Evolutionary conservation across 2,329 filamentous ascomycete species (phyloP), one percentile per base, ranked within the genome.

Genomic region (Fusarium chlamydosporum): DNA sequence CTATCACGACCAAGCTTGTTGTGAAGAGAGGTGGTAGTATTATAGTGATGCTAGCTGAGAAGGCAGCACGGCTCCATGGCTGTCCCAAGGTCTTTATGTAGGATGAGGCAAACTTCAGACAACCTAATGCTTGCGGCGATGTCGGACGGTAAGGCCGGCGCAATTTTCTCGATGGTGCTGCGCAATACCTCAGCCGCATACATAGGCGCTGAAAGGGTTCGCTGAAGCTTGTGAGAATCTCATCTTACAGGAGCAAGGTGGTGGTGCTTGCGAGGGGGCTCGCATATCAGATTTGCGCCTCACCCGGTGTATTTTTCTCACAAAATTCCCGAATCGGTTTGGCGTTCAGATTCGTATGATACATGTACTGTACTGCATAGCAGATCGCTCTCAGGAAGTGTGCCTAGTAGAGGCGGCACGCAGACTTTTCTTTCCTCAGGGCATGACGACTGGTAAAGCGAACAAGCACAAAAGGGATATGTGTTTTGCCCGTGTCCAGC

Each of bases 131-230:
- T 38, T 59, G n/a, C 54, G 62, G 64, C 70, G 68, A 73, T 74
- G 62, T 73, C 58, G 68, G 68, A 73, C 67, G 72, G 72, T 64
- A 63, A 74, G 57, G 65, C 66, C 69, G 69, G 64, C 56, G 48
- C 55, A 61, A 63, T 58, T 68, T 58, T 61, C 57, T 53, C 56
- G 66, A 67, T 63, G 57, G 70, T 70, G 59, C 56, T 47, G 59
- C 54, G 37, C 56, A 67, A 56, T 65, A 52, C 52, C 47, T 68
- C 41, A 58, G 50, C 52, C 43, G 52, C 43, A 51, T 47, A 43
- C 53, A 59, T 61, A 53, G 61, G 65, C 56, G 48, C 47, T 73
- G 61, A 48, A 50, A 53, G 55, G 54, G 48, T 45, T 53, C 48
- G 55, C 61, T 50, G 62, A 50, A 71, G 58, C 68, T 29, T 65